These are phyloP conservation scores for Flaveria linearis DNA, from an alignment of 129 eudicot species.

Conservation along the genomic window DNA sequence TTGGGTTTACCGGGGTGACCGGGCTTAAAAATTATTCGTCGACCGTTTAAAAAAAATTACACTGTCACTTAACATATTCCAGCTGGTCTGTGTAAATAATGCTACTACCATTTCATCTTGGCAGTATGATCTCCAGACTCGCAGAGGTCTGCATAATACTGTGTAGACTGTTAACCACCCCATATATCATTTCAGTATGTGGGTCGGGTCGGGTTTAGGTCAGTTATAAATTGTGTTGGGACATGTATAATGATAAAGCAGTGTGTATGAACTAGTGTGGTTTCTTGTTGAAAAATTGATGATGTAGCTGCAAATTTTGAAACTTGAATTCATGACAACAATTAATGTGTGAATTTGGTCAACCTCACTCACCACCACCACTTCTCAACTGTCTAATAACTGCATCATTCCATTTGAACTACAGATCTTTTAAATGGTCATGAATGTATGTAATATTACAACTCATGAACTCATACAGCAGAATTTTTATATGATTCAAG, in stretches of 20 bases:
- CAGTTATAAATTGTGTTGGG: not conserved
- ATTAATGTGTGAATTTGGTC: slow-evolving; percentile 25
- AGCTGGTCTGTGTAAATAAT: not conserved
- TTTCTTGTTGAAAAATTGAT: slow-evolving; percentile 41
- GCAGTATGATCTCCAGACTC: not conserved
- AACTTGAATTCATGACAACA: slow-evolving; percentile 27
- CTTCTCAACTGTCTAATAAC: slow-evolving; percentile 37
- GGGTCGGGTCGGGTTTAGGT: not conserved
- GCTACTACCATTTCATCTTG: too few relatives aligned
- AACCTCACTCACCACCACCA: slow-evolving; percentile 25
- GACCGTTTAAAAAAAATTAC: too few relatives aligned
- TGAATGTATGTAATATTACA: slow-evolving; percentile 3
- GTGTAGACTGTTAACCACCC: too few relatives aligned
- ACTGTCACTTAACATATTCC: not conserved
- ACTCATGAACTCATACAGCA: slow-evolving; percentile 1
- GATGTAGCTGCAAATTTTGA: slow-evolving; percentile 24
- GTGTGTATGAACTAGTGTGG: not conserved
- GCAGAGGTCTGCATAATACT: too few relatives aligned
- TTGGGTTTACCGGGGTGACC: too few relatives aligned
- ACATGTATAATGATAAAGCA: too few relatives aligned
- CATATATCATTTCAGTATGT: not conserved
- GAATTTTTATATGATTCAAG: not conserved
- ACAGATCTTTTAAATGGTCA: not conserved
- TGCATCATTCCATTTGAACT: not conserved
- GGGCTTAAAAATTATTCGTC: too few relatives aligned